Percentiles rank a stretch among this genome's conserved stretches.
These are phyloP conservation scores for Phytophthora pinifolia DNA, from an alignment of 352 stramenopile species.

Conservation along the genomic window DNA sequence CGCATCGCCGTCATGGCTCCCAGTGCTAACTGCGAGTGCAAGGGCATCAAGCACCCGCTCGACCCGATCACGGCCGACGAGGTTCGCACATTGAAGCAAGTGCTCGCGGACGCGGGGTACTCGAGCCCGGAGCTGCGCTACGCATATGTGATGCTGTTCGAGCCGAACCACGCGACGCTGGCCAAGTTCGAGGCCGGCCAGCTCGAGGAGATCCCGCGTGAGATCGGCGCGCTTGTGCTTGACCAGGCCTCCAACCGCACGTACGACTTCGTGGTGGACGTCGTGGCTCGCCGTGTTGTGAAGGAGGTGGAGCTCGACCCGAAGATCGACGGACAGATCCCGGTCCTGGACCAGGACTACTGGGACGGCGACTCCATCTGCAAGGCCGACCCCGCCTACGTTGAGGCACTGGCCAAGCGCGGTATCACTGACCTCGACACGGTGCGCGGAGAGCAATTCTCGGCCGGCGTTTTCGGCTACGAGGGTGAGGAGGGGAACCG, in stretches of 20 bases:
- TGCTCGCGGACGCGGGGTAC: slow-evolving; percentile 42
- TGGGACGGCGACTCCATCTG: slow-evolving; percentile 40
- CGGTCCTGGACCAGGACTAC: slow-evolving; percentile 52
- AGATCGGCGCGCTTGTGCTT: slow-evolving; percentile 44
- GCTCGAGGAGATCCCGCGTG: slow-evolving; percentile 35
- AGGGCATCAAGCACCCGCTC: slow-evolving; percentile 38
- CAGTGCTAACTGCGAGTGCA: slow-evolving; percentile 24
- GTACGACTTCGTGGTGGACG: slow-evolving; percentile 43
- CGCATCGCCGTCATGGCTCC: slow-evolving; percentile 21
- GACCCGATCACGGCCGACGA: slow-evolving; percentile 48
- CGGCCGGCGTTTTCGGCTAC: slow-evolving; percentile 45
- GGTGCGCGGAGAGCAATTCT: slow-evolving; percentile 44
- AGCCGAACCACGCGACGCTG: slow-evolving; percentile 46
- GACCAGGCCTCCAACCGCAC: slow-evolving; percentile 37
- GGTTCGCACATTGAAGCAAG: slow-evolving; percentile 43
- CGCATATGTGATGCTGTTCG: slow-evolving; percentile 56
- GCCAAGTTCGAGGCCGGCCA: slow-evolving; percentile 37
- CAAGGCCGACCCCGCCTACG: slow-evolving; percentile 44
- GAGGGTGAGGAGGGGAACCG: slow-evolving; percentile 38
- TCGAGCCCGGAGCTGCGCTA: slow-evolving; percentile 36
- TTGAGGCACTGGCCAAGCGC: slow-evolving; percentile 39
- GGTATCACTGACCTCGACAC: slow-evolving; percentile 48
- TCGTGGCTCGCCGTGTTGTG: slow-evolving; percentile 32
- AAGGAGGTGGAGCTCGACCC: slow-evolving; percentile 37
- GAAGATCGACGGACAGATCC: slow-evolving; percentile 45